These are phyloP conservation scores for Saccharomycopsis babjevae DNA, from an alignment of 805 yeast species.

Conservation along the genomic window DNA sequence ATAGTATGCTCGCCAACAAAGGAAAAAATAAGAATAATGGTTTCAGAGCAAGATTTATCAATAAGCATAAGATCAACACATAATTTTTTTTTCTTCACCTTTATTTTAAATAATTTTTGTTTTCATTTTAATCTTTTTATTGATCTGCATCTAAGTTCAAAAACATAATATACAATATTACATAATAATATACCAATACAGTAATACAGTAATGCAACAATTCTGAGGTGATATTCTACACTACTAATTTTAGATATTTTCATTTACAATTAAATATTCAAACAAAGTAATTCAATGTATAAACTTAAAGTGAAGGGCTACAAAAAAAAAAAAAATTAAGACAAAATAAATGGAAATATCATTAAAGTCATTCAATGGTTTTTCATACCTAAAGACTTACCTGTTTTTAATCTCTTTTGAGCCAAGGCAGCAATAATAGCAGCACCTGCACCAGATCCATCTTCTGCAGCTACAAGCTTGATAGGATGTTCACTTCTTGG, in stretches of 20 bases:
- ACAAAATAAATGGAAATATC: too few species aligned
- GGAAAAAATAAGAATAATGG: not conserved
- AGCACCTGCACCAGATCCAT: conserved; percentile 98
- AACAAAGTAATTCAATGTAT: too few species aligned
- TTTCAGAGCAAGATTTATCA: not conserved
- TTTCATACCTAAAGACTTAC: conserved; percentile 10
- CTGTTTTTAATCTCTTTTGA: conserved; percentile 47
- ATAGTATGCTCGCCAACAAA: not conserved
- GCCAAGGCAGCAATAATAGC: conserved; percentile 96
- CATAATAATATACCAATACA: too few species aligned
- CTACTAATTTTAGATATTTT: too few species aligned
- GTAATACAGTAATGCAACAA: too few species aligned
- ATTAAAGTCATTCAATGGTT: not conserved
- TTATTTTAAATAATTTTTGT: not conserved
- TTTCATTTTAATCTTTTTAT: too few species aligned
- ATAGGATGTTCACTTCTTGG: conserved; percentile 58
- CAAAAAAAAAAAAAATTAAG: too few species aligned
- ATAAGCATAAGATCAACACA: not conserved
- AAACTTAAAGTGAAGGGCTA: too few species aligned
- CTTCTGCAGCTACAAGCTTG: conserved; percentile 84
- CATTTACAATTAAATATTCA: too few species aligned
- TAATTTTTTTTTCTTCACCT: not conserved
- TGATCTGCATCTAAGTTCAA: too few species aligned
- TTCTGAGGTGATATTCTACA: too few species aligned
- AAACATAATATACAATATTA: too few species aligned